Conservation (phyloP, 1,284 basidiomycete genomes). For the Sparassis latifolia region DNA sequence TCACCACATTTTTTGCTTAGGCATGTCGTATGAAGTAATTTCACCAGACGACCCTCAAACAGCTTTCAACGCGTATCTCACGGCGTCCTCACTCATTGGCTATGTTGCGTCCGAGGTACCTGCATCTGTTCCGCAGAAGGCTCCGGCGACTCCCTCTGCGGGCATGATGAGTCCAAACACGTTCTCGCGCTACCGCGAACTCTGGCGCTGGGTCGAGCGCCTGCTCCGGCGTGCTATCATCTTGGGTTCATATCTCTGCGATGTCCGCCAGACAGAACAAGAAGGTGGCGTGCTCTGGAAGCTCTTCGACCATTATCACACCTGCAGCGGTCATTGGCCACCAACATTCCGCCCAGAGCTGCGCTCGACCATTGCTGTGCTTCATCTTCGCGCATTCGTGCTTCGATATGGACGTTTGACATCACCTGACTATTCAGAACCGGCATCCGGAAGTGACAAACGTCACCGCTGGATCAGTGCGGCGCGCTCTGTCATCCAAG, state of each 20-base stretch:
- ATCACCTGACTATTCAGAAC: conserved; percentile 5
- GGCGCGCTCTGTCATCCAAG: conserved; percentile 58
- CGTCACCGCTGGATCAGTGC: conserved; percentile 56
- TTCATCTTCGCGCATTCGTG: conserved; percentile 71
- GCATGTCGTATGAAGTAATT: conserved; percentile 48
- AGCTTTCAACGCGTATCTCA: conserved; percentile 50
- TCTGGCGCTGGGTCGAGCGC: conserved; percentile 76
- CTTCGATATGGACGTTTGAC: conserved; percentile 33
- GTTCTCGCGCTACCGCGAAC: conserved; percentile 60
- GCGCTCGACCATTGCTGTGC: conserved; percentile 58
- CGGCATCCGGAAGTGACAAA: conserved; percentile 17
- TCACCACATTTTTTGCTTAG: conserved; percentile 21
- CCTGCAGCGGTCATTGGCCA: conserved; percentile 67
- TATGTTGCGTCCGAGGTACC: conserved; percentile 45
- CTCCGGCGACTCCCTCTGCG: conserved; percentile 18
- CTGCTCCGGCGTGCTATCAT: conserved; percentile 64
- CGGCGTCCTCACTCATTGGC: conserved; percentile 47
- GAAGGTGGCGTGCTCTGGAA: conserved; percentile 42
- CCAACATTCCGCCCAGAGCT: conserved; percentile 67
- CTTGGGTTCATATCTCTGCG: conserved; percentile 44
- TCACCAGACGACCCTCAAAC: conserved; percentile 37
- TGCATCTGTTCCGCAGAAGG: conserved; percentile 26
- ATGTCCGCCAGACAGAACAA: conserved; percentile 27
- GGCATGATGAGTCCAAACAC: conserved; percentile 33
- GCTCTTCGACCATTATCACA: conserved; percentile 57